These are phyloP conservation scores for Komagataella ulmi DNA, from an alignment of 805 yeast genomes.

Conservation along the genomic window DNA sequence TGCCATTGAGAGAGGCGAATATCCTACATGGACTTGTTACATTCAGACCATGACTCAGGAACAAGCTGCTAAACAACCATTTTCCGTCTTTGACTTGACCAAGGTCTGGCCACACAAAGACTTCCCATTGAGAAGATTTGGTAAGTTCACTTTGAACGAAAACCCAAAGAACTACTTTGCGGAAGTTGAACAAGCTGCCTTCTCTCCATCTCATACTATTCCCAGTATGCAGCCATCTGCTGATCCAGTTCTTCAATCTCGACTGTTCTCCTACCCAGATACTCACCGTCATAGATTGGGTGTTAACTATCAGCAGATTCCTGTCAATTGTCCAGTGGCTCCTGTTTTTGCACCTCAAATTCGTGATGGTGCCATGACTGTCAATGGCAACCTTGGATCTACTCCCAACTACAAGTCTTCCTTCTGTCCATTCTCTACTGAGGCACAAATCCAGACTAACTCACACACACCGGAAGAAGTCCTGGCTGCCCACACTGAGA, in stretches of 20 bases:
- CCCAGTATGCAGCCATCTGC: constrained; percentile 76
- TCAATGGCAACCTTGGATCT: constrained; percentile 60
- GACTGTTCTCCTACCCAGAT: constrained; percentile 74
- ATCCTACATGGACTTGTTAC: constrained; percentile 78
- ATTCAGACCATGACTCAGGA: constrained; percentile 79
- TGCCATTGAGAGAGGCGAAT: constrained; percentile 63
- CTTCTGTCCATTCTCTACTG: background rate
- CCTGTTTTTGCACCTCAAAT: constrained; percentile 52
- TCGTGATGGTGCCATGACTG: constrained; percentile 72
- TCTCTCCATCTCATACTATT: constrained; percentile 75
- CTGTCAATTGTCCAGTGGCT: constrained; percentile 74
- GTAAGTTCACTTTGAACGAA: constrained; percentile 65
- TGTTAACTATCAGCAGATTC: constrained; percentile 68
- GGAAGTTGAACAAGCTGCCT: constrained; percentile 77
- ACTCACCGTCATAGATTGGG: constrained; percentile 79
- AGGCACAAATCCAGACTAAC: constrained; percentile 33
- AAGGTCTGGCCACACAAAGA: constrained; percentile 87
- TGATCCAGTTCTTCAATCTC: constrained; percentile 74
- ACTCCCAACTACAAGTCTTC: constrained; percentile 50
- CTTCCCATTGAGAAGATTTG: constrained; percentile 79
- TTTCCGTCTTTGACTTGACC: constrained; percentile 81
- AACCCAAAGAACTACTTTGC: constrained; percentile 83
- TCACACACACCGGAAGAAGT: constrained; percentile 21
- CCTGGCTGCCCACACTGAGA: constrained; percentile 27
- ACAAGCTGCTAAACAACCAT: constrained; percentile 62